Base-by-base conservation (phyloP, 257 asterid species). In the Petrea volubilis region DNA sequence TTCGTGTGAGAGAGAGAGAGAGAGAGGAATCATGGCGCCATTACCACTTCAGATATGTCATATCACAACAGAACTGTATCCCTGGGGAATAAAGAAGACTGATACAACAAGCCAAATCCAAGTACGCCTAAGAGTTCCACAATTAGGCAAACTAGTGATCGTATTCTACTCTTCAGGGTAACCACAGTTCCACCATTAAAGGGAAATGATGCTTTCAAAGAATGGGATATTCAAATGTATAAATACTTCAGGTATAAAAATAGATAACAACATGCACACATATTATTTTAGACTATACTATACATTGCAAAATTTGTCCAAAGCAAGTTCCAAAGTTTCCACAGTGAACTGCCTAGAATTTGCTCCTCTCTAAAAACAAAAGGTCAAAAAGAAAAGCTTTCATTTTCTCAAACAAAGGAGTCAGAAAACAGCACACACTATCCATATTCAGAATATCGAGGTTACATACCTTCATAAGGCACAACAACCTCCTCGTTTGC, bases 391-490 rank as follows among this genome's bases (percentile, higher is more conserved):
- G 27, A 64, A 55, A 31, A 47, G 31, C 24, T 17, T 44, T 36
- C 4, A n/a, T 67, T 46, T 27, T 14, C 29, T 21, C 38, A 4
- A 49, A 44, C n/a, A 66, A 50, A 15, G 29, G 52, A 34, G 25
- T 10, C 18, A 44, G 46, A 28, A 65, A 23, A 17, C 3, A 36
- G 34, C 50, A 11, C 1, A 55, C 40, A 20, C 6, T 50, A 56
- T 10, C 49, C 14, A 49, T 63, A 46, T 64, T n/a, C n/a, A n/a
- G n/a, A n/a, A n/a, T n/a, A n/a, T n/a, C n/a, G n/a, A n/a, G n/a
- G n/a, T 28, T 29, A 9, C 65, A n/a, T 56, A 79, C 85, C 84
- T 75, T 76, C 70, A 59, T 36, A 25, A 12, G 78, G 56, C 25
- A 60, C 43, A 18, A 66, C 9, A 27, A 79, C 63, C 20, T 64